These are phyloP conservation scores for Blastomyces emzantsi DNA, from an alignment of 2,329 filamentous ascomycete genomes.

Conservation along the genomic window DNA sequence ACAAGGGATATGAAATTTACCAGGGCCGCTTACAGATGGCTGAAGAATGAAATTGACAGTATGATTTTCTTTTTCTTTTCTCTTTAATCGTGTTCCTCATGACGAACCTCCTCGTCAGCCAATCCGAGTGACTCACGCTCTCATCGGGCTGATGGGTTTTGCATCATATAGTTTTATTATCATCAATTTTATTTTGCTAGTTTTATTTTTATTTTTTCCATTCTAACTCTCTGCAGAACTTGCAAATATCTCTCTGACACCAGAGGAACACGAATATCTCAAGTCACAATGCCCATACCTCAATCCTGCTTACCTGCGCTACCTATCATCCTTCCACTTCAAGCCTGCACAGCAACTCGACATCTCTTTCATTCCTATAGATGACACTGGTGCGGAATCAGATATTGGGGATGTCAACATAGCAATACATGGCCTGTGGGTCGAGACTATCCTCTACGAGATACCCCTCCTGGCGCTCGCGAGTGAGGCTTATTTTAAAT, in stretches of 20 bases:
- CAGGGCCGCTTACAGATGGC: conserved; percentile 73
- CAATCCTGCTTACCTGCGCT: conserved; percentile 65
- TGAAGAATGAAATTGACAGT: conserved; percentile 75
- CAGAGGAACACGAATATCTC: conserved; percentile 73
- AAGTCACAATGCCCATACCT: conserved; percentile 73
- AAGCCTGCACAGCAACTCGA: conserved; percentile 71
- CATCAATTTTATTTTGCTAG: not conserved
- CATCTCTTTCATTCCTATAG: conserved; percentile 51
- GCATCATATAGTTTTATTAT: not conserved
- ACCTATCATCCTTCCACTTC: conserved; percentile 71
- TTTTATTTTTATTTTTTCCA: too few species aligned
- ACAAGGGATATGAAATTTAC: conserved; percentile 90
- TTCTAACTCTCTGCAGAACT: conserved; percentile 51
- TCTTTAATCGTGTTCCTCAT: not conserved
- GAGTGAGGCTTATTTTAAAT: conserved; percentile 95
- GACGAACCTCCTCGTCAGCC: not conserved
- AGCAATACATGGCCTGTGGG: conserved; percentile 72
- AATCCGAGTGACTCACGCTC: not conserved
- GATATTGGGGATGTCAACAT: conserved; percentile 69
- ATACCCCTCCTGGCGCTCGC: conserved; percentile 87
- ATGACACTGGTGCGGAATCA: conserved; percentile 53
- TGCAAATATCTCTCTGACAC: conserved; percentile 66
- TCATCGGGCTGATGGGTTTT: not conserved
- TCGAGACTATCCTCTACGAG: conserved; percentile 95
- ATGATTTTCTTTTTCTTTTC: conserved; percentile 24